These are phyloP conservation scores for Xylariales sp. DNA, from an alignment of 2,329 filamentous ascomycete genomes.

Conservation along the genomic window DNA sequence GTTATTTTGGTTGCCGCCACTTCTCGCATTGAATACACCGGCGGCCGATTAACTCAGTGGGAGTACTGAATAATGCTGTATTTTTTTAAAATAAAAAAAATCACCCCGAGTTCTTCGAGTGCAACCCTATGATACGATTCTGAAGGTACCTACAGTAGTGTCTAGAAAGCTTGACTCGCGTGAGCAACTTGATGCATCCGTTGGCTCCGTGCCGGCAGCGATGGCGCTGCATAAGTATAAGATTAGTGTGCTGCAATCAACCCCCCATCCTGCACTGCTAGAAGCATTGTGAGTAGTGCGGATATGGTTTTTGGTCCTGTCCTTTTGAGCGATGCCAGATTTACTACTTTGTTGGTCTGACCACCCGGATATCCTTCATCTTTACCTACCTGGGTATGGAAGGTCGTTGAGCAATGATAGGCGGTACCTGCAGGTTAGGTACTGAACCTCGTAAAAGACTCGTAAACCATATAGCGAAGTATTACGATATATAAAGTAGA, in stretches of 20 bases:
- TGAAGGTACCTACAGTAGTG: not conserved
- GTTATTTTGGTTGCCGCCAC: not conserved
- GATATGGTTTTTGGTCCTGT: slow-evolving; percentile 1
- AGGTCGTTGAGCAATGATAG: slow-evolving; percentile 2
- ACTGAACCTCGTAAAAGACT: not conserved
- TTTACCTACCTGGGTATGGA: not conserved
- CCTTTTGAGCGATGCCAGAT: slow-evolving; percentile 1
- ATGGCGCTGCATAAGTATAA: slow-evolving; percentile 28
- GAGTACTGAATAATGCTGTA: slow-evolving; percentile 5
- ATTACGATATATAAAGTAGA: not conserved
- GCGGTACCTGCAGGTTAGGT: slow-evolving; percentile 2
- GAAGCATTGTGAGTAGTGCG: slow-evolving; percentile 4
- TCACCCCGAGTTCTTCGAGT: not conserved
- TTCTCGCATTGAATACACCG: not conserved
- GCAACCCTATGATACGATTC: slow-evolving; percentile 13
- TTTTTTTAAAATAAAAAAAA: not conserved
- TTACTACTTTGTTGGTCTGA: not conserved
- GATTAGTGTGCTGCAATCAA: slow-evolving; percentile 26
- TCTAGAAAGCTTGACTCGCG: slow-evolving; percentile 31
- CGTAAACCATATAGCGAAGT: not conserved
- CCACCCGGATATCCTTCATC: slow-evolving; percentile 3
- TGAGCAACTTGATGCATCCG: slow-evolving; percentile 19
- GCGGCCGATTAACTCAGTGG: not conserved
- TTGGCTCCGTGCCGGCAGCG: slow-evolving; percentile 31
- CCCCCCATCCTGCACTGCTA: not conserved